Evolutionary conservation across 768 basidiomycete species (phyloP), one percentile per base, ranked within the genome.

Genomic region (Boletus sensibilis): DNA sequence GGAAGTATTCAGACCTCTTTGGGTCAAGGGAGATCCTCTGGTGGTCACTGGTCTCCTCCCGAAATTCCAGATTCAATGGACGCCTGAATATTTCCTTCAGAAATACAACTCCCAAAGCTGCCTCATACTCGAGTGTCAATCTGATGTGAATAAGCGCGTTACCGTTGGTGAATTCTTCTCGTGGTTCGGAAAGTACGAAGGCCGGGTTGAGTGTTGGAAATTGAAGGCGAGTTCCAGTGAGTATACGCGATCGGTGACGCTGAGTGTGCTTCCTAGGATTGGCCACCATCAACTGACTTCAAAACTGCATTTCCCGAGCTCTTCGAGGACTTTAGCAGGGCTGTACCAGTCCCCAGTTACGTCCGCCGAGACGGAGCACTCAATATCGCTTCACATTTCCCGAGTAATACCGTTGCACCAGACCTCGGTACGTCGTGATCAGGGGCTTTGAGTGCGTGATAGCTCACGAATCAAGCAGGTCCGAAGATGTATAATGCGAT

Each of bases 401-500:
- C 93, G 1, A 73, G 76, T 13, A 92, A 92, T 62, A 83, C 86
- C 0, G 73, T 93, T 52, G 84, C 82, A 29, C 92, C 92, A 18
- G 94, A 94, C 67, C 79, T 94, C 13, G 86, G 89, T 90, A 64
- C 45, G 82, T 33, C 52, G 14, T 50, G n/a, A 51, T 38, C 21
- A 2, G 14, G 35, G 27, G 13, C 14, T 29, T 41, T 2, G 41
- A 38, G 21, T 40, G 18, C 2, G 37, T 25, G 20, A 41, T 41
- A 14, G 44, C 53, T 67, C 20, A 67, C 43, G 11, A 42, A 43
- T 63, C 20, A 64, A 63, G 40, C 69, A 86, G 92, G 93, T 4
- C 94, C 94, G 1, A 97, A 96, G 74, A 90, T 95, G 91, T 97
- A 97, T 73, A 94, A 92, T 60, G 91, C 94, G 0, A 85, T 92